phyloP scores from a whole-genome alignment of 768 basidiomycete genomes.

The Multifurca ochricompacta region DNA sequence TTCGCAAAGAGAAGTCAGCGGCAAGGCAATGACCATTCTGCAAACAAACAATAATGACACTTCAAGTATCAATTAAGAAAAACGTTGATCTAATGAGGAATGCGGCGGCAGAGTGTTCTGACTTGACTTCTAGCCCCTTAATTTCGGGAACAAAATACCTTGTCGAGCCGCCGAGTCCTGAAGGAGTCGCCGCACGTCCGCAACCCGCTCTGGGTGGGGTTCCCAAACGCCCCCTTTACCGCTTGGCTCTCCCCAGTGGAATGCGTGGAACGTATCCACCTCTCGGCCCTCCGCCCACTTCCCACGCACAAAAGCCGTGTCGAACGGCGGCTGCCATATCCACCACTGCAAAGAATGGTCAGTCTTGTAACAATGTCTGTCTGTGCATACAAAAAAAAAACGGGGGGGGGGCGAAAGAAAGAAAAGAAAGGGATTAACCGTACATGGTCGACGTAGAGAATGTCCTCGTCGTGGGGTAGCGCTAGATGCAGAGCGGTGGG shows the following conservation, averaged over 20 bases:
- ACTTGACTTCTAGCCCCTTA: too few species aligned
- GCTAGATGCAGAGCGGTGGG: conserved; percentile 41
- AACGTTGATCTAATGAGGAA: background rate
- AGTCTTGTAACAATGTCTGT: background rate
- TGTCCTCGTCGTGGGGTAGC: conserved; percentile 32
- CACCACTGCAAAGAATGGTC: conserved; percentile 32
- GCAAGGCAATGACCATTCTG: background rate
- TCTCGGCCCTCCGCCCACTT: conserved; percentile 40
- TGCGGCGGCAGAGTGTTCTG: background rate
- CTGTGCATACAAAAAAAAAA: background rate
- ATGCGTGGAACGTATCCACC: conserved; percentile 46
- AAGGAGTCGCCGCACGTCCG: conserved; percentile 32
- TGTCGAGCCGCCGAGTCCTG: conserved; percentile 36
- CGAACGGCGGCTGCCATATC: conserved; percentile 41
- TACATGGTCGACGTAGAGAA: conserved; percentile 43
- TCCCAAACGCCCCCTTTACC: conserved; percentile 30
- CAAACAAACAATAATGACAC: background rate
- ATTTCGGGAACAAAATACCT: conserved; percentile 24
- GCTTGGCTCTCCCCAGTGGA: conserved; percentile 40
- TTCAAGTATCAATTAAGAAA: background rate
- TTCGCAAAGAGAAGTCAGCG: conserved; percentile 16
- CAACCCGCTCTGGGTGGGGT: conserved; percentile 29
- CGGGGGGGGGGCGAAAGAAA: background rate
- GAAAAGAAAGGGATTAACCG: conserved; percentile 11
- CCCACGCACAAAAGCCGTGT: conserved; percentile 38